Conservation (phyloP, 257 asterid genomes). For the Jasminum sambac region DNA sequence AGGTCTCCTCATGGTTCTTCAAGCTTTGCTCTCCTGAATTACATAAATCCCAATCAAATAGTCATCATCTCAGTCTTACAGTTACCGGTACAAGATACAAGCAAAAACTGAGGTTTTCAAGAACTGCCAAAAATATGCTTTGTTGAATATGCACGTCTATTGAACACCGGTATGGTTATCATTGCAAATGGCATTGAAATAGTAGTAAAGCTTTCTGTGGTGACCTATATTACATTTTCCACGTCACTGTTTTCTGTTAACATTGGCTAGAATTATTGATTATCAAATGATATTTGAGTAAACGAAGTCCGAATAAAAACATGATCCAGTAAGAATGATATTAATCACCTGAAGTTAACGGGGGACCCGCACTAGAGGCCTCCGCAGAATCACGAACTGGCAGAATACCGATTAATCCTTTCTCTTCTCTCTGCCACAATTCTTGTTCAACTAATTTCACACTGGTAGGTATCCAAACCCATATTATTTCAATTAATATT, state of each 20-base stretch:
- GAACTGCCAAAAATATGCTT: not conserved
- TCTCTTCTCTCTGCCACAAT: conserved; percentile 98
- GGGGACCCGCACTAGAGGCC: conserved; percentile 44
- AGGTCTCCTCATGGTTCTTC: conserved; percentile 54
- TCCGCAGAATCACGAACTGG: conserved; percentile 89
- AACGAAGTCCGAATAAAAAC: not conserved
- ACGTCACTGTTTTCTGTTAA: not conserved
- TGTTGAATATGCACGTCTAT: not conserved
- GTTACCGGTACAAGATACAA: not conserved
- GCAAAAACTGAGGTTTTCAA: not conserved
- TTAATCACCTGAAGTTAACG: conserved; percentile 60
- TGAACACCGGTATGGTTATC: not conserved
- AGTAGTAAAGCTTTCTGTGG: not conserved
- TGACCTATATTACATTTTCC: not conserved
- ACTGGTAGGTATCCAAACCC: conserved; percentile 33
- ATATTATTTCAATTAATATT: not conserved
- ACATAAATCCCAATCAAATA: conserved; percentile 26
- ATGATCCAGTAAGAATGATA: not conserved
- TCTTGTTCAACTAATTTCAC: conserved; percentile 98
- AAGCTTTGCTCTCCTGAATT: conserved; percentile 48
- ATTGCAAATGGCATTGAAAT: not conserved
- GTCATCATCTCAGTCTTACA: conserved; percentile 4
- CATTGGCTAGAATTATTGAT: too few relatives aligned
- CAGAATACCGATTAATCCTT: conserved; percentile 90
- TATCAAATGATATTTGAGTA: not conserved